Percentiles rank a stretch among this genome's conserved stretches.
These are phyloP conservation scores for Neoscytalidium dimidiatum DNA, from an alignment of 2,329 filamentous ascomycete genomes.

Conservation along the genomic window DNA sequence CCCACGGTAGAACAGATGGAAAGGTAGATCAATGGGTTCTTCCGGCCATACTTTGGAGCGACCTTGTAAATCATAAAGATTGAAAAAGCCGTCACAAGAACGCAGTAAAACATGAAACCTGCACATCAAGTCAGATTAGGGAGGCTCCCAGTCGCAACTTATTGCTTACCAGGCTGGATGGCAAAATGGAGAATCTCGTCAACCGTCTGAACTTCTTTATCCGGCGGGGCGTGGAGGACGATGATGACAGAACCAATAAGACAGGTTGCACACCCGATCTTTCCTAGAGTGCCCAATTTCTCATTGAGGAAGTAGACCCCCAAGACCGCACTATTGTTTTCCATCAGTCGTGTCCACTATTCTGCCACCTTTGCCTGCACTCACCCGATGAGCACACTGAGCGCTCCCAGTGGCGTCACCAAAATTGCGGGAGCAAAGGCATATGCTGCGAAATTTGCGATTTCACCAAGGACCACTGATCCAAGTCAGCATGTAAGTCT, in stretches of 20 bases:
- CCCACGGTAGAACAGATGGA: slow-evolving; percentile 98
- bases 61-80: slow-evolving; percentile 95
- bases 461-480: slow-evolving; percentile 84
- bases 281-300: slow-evolving; percentile 84
- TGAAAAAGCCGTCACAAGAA: slow-evolving; percentile 79
- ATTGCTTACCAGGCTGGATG: slow-evolving; percentile 74
- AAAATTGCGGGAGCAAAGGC: slow-evolving; percentile 98
- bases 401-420: slow-evolving; percentile 89
- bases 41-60: slow-evolving; percentile 85
- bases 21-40: slow-evolving; percentile 93
- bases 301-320: slow-evolving; percentile 94
- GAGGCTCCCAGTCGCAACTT: background rate
- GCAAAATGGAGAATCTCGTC: slow-evolving; percentile 91
- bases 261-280: slow-evolving; percentile 94
- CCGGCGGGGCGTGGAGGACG: slow-evolving; percentile 92
- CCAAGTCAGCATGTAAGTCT: slow-evolving; percentile 24
- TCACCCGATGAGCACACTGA: slow-evolving; percentile 86
- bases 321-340: slow-evolving; percentile 56
- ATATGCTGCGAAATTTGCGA: slow-evolving; percentile 97
- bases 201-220: slow-evolving; percentile 86
- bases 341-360: slow-evolving; percentile 18
- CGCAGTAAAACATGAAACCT: slow-evolving; percentile 90
- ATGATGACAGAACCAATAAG: slow-evolving; percentile 96
- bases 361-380: slow-evolving; percentile 24
- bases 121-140: background rate